A percentile compares a stretch with the other conserved stretches of the same genome.
These are phyloP conservation scores for Pichia sp. DNA, from an alignment of 1,139 yeast genomes.

Conservation along the genomic window DNA sequence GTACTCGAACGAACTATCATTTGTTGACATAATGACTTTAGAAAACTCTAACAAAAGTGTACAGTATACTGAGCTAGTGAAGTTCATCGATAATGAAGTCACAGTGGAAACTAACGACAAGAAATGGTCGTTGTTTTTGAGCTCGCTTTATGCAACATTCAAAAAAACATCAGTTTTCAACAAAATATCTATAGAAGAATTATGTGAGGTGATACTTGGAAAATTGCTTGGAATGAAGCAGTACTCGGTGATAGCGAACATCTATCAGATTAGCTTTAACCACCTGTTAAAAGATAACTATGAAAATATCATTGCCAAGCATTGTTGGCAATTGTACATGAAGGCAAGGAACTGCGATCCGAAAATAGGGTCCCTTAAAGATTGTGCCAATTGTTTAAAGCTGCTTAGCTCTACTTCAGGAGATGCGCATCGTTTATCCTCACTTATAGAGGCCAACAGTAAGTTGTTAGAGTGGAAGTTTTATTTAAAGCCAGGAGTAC, in stretches of 20 bases:
- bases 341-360: constrained; percentile 48
- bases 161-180: constrained; percentile 28
- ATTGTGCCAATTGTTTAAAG: constrained; percentile 40
- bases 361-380: constrained; percentile 42
- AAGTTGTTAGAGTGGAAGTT: constrained; percentile 35
- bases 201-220: constrained; percentile 38
- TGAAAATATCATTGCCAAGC: constrained; percentile 29
- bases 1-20: constrained; percentile 42
- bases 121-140: constrained; percentile 35
- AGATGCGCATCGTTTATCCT: constrained; percentile 33
- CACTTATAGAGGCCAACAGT: constrained; percentile 38
- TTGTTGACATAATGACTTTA: constrained; percentile 36
- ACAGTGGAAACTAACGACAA: constrained; percentile 31
- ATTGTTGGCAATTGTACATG: constrained; percentile 54
- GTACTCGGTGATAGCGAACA: constrained; percentile 34
- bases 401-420: constrained; percentile 36
- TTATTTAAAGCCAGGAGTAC: constrained; percentile 35
- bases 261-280: constrained; percentile 23
- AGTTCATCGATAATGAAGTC: constrained; percentile 26
- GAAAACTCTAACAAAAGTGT: constrained; percentile 28
- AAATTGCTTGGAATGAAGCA: constrained; percentile 39
- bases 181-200: constrained; percentile 29
- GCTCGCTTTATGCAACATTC: constrained; percentile 37
- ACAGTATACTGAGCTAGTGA: constrained; percentile 25
- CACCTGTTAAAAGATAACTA: constrained; percentile 15